Evolutionary conservation across 352 stramenopile genomes (phyloP), one percentile per base, ranked within the genome.

Genomic region (Globisporangium spinosum): DNA sequence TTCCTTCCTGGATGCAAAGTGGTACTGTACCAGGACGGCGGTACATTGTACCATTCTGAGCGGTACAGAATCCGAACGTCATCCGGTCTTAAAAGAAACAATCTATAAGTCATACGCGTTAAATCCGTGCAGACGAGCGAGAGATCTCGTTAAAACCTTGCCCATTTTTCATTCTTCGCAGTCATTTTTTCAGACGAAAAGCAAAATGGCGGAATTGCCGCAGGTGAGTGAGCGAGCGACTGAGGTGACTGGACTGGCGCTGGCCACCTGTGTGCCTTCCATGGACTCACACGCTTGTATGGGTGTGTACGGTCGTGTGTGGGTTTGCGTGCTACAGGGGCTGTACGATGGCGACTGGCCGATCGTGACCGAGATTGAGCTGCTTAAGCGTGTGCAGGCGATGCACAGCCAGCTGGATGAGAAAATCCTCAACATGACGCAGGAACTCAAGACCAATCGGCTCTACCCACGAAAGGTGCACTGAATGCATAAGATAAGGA

Each of bases 371-470:
- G 82, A 93, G 54, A 78, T 90, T n/a, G 77, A 79, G 58, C 67
- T 83, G 47, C 77, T 91, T 20, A 70, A 76, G 54, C 81, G 85
- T 57, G 78, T 75, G 47, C 73, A 84, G 38, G 35, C 56, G 29
- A 69, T 79, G 64, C 78, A 85, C 67, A 56, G 75, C 20, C 69
- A 82, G 34, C 62, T 89, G 54, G 78, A 83, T 47, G 67, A 70
- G 49, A 79, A 85, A 12, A 64, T 93, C 45, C 68, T 72, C 54
- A 56, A 69, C 45, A 77, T 87, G 70, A 79, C 78, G 51, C 79
- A 79, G 20, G 83, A 90, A 23, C 74, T 91, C 9, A 79, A 82
- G n/a, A 73, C 77, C 62, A 75, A 85, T 51, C 78, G 76, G 51
- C 80, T 90, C 17, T 89, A 93, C 51, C 80, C 85, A 34, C 71